Percentiles rank a stretch among this genome's conserved stretches.
Evolutionary conservation across 2,329 filamentous ascomycete genomes (phyloP).

Genomic region (Nannizziopsis barbatae): DNA sequence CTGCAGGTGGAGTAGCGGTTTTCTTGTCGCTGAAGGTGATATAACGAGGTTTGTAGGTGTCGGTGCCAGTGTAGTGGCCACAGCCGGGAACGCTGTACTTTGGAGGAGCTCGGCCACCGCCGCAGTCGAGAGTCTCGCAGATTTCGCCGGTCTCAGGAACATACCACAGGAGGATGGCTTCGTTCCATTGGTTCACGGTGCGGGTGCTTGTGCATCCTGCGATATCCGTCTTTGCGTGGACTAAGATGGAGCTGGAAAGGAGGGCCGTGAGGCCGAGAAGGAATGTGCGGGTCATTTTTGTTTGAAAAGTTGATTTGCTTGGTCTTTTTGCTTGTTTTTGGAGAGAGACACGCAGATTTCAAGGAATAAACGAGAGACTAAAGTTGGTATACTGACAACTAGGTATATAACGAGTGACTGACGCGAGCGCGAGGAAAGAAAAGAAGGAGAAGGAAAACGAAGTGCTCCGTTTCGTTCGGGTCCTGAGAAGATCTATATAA

Average conservation of each 20-base stretch:
- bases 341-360: background rate
- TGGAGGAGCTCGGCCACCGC: constrained; percentile 53
- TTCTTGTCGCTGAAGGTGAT: constrained; percentile 1
- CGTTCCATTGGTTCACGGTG: constrained; percentile 1
- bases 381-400: too few relatives aligned
- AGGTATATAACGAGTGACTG: too few relatives aligned
- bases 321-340: background rate
- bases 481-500: too few relatives aligned
- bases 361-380: too few relatives aligned
- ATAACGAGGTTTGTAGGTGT: constrained; percentile 6
- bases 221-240: constrained; percentile 7
- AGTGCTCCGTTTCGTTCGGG: too few relatives aligned
- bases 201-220: constrained; percentile 6
- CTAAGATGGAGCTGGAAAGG: background rate
- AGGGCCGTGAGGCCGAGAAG: constrained; percentile 4
- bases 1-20: background rate
- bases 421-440: too few relatives aligned
- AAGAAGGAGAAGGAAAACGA: too few relatives aligned
- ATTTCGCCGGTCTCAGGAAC: constrained; percentile 54
- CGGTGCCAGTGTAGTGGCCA: constrained; percentile 6
- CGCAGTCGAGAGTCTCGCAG: constrained; percentile 55
- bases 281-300: constrained; percentile 1
- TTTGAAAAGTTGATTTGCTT: background rate
- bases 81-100: constrained; percentile 53
- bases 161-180: constrained; percentile 36